phyloP scores from a whole-genome alignment of 2,329 filamentous ascomycete species.

The Tolypocladium pustulatum region DNA sequence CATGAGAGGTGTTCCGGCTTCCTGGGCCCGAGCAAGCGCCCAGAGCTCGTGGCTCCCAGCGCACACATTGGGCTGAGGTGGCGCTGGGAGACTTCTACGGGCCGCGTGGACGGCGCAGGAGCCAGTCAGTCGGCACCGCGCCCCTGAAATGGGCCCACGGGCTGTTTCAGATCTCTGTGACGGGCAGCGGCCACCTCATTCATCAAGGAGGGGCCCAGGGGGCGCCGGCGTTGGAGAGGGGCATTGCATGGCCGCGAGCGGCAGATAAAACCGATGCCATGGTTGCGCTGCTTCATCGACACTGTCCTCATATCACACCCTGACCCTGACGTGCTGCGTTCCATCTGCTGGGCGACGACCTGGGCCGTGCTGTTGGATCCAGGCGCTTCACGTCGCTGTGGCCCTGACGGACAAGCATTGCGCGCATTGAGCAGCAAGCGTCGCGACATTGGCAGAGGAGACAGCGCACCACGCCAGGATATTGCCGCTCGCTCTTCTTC shows the following conservation, averaged over 20 bases:
- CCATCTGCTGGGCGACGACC: background rate
- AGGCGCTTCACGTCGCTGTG: background rate
- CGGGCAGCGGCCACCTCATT: background rate
- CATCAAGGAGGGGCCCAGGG: background rate
- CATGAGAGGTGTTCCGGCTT: background rate
- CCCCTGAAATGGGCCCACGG: slow-evolving; percentile 5
- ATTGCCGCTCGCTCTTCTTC: background rate
- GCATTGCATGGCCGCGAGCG: background rate
- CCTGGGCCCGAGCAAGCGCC: background rate
- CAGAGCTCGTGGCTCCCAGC: background rate
- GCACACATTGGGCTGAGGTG: background rate
- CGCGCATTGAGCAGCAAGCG: background rate
- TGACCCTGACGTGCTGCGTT: background rate
- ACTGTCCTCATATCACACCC: background rate
- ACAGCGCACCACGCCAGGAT: background rate
- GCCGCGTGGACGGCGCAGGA: background rate
- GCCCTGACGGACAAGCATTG: background rate
- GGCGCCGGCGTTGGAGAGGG: background rate
- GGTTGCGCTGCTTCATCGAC: background rate
- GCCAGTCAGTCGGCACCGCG: slow-evolving; percentile 1
- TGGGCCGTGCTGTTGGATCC: background rate
- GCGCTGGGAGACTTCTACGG: background rate
- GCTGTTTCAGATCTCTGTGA: slow-evolving; percentile 10
- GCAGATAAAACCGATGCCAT: background rate
- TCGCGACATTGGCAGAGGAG: background rate